phyloP scores from a whole-genome alignment of 2,329 filamentous ascomycete species.

The Paecilomyces sp. region DNA sequence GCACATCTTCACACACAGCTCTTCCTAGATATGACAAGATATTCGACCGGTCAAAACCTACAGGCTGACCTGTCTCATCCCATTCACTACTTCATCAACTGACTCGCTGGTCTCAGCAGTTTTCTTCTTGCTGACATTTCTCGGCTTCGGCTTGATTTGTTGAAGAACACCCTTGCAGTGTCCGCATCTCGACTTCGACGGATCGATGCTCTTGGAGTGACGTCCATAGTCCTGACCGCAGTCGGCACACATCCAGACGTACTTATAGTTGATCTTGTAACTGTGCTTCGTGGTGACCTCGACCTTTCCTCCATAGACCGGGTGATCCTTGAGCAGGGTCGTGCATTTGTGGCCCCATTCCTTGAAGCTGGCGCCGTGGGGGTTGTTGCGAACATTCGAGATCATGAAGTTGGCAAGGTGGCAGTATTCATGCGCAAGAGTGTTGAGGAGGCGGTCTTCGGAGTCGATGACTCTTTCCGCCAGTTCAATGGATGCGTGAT shows the following conservation, averaged over 20 bases:
- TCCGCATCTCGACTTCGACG: slow-evolving; percentile 64
- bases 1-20: background rate
- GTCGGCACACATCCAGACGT: slow-evolving; percentile 68
- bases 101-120: slow-evolving; percentile 1
- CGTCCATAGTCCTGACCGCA: slow-evolving; percentile 71
- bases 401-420: slow-evolving; percentile 92
- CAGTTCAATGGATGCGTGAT: slow-evolving; percentile 75
- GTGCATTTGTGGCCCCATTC: slow-evolving; percentile 48
- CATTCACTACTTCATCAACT: background rate
- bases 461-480: slow-evolving; percentile 81
- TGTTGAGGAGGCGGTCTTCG: slow-evolving; percentile 72
- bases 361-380: slow-evolving; percentile 82
- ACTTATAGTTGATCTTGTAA: slow-evolving; percentile 90
- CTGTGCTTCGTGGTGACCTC: slow-evolving; percentile 82
- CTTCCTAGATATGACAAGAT: background rate
- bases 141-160: slow-evolving; percentile 73
- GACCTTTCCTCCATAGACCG: slow-evolving; percentile 55
- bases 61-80: background rate
- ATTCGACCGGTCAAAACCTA: background rate
- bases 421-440: slow-evolving; percentile 94
- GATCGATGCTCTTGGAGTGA: slow-evolving; percentile 80
- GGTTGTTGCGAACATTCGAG: slow-evolving; percentile 63
- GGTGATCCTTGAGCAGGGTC: slow-evolving; percentile 27
- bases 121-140: slow-evolving; percentile 34
- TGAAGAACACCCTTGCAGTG: slow-evolving; percentile 62